These are phyloP conservation scores for Phaeosphaeriaceae sp. DNA, from an alignment of 2,329 filamentous ascomycete genomes.

Conservation along the genomic window DNA sequence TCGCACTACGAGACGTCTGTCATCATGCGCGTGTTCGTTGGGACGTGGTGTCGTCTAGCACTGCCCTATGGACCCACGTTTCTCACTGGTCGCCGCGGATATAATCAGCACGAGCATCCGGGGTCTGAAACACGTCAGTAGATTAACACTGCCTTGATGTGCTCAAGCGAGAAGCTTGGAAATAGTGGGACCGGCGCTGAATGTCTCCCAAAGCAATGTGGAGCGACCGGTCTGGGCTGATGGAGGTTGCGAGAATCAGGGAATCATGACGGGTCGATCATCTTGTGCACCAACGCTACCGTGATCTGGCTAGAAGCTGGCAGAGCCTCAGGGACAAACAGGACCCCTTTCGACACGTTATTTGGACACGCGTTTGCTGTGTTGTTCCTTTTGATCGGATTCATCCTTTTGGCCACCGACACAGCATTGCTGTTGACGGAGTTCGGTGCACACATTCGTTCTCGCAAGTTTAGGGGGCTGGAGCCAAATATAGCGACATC, in stretches of 20 bases:
- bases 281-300: neutral
- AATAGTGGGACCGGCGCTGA: constrained; percentile 5
- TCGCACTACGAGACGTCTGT: neutral
- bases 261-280: neutral
- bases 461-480: neutral
- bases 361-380: neutral
- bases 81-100: neutral
- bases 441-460: no score
- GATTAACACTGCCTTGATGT: constrained; percentile 4
- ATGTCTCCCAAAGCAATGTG: neutral
- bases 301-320: neutral
- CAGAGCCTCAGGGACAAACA: neutral
- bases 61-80: neutral
- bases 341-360: neutral
- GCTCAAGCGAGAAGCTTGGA: constrained; percentile 12
- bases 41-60: neutral
- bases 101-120: neutral
- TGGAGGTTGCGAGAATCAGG: neutral
- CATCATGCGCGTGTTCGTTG: neutral
- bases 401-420: no score
- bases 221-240: neutral
- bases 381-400: neutral
- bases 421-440: no score
- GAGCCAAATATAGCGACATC: neutral
- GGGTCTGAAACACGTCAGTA: constrained; percentile 17